phyloP scores from a whole-genome alignment of 2,329 filamentous ascomycete genomes.

The Epichloe bromicola region DNA sequence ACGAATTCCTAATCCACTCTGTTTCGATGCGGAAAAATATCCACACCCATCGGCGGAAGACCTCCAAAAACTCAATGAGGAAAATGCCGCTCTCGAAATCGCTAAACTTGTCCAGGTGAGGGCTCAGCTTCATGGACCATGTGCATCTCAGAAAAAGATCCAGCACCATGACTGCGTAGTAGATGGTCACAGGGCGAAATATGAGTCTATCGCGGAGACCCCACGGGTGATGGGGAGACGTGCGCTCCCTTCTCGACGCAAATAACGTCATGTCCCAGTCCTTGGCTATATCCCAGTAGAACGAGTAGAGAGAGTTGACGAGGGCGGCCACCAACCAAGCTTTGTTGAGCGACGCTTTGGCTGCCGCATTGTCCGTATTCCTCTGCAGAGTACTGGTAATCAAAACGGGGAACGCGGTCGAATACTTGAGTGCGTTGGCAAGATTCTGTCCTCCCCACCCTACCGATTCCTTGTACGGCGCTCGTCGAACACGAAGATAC shows the following conservation, averaged over 20 bases:
- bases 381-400: constrained; percentile 64
- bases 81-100: constrained; percentile 87
- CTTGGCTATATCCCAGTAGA: constrained; percentile 94
- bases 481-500: constrained; percentile 56
- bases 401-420: constrained; percentile 87
- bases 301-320: constrained; percentile 84
- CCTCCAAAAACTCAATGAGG: constrained; percentile 73
- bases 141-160: constrained; percentile 78
- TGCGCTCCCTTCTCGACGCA: constrained; percentile 41
- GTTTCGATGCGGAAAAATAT: constrained; percentile 92
- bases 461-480: constrained; percentile 38
- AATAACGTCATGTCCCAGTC: constrained; percentile 94
- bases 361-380: constrained; percentile 32
- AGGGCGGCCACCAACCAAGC: constrained; percentile 61
- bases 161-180: constrained; percentile 68
- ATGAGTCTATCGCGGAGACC: constrained; percentile 64
- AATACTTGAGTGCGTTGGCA: constrained; percentile 89
- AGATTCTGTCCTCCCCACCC: constrained; percentile 79
- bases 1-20: constrained; percentile 61
- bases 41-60: constrained; percentile 87
- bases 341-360: constrained; percentile 33
- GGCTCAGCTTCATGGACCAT: constrained; percentile 79
- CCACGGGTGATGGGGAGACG: constrained; percentile 54
- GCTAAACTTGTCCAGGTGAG: constrained; percentile 69
- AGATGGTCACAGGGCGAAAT: constrained; percentile 59